phyloP scores from a whole-genome alignment of 2,329 filamentous ascomycete genomes.

The Leptographium wingfieldii region DNA sequence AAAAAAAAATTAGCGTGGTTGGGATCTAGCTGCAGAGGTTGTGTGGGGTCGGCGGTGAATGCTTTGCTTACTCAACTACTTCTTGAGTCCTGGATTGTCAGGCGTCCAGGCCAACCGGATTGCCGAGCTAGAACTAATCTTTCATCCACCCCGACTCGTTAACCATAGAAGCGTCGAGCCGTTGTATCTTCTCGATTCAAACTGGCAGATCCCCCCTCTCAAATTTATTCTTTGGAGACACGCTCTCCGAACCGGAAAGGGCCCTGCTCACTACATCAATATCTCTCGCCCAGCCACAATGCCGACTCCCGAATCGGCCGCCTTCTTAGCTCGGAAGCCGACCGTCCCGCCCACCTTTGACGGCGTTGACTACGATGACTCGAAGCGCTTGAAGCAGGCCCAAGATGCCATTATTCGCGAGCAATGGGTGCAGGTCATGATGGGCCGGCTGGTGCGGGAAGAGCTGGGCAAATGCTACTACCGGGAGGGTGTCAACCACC shows the following conservation, averaged over 20 bases:
- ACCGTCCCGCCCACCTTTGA: slow-evolving; percentile 72
- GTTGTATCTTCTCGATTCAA: background rate
- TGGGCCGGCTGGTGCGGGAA: slow-evolving; percentile 69
- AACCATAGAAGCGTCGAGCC: background rate
- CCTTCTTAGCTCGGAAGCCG: slow-evolving; percentile 76
- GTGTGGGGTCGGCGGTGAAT: slow-evolving; percentile 16
- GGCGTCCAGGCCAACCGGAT: background rate
- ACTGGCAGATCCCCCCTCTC: background rate
- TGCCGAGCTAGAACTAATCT: slow-evolving; percentile 1
- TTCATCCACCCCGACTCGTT: background rate
- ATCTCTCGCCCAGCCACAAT: slow-evolving; percentile 30
- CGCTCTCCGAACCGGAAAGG: background rate
- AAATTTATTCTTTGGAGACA: background rate
- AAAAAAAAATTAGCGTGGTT: slow-evolving; percentile 12
- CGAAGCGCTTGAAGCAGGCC: slow-evolving; percentile 65
- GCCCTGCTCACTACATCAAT: background rate
- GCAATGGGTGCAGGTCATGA: slow-evolving; percentile 85
- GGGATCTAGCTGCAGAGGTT: background rate
- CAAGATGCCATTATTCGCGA: slow-evolving; percentile 74
- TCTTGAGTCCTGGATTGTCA: background rate
- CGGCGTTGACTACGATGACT: slow-evolving; percentile 78
- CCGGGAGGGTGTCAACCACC: slow-evolving; percentile 72
- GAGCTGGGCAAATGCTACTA: slow-evolving; percentile 80
- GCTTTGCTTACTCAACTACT: background rate
- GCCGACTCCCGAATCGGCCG: slow-evolving; percentile 72